phyloP scores from a whole-genome alignment of 306 rosid species.

The Vachellia collinsii region DNA sequence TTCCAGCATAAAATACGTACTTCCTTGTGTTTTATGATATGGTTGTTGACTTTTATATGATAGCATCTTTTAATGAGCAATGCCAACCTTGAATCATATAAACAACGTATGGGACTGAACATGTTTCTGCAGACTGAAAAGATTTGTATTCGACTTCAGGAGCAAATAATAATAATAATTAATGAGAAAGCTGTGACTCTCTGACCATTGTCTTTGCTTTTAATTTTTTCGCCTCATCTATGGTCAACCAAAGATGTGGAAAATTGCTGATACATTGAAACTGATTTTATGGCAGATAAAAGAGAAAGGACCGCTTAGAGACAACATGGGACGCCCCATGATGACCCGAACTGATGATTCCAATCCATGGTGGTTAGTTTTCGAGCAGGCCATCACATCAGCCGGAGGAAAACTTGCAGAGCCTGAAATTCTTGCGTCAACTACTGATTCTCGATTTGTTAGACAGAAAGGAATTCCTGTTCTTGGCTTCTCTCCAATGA shows the following conservation, averaged over 20 bases:
- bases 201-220: not conserved
- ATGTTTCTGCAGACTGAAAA: not conserved
- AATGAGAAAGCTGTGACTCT: not conserved
- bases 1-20: not conserved
- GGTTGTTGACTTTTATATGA: not conserved
- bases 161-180: too few relatives aligned
- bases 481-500: constrained; percentile 91
- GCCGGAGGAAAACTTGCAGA: constrained; percentile 77
- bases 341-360: constrained; percentile 70
- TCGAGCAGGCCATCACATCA: constrained; percentile 66
- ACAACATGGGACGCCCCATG: constrained; percentile 67
- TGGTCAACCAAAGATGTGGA: constrained; percentile 28
- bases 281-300: constrained; percentile 50
- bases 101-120: not conserved
- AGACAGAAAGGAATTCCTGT: constrained; percentile 79
- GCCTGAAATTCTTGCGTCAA: constrained; percentile 86
- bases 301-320: constrained; percentile 68
- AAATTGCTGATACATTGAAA: not conserved
- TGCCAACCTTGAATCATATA: not conserved
- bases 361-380: constrained; percentile 92
- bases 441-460: constrained; percentile 73
- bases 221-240: not conserved
- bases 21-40: not conserved
- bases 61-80: not conserved
- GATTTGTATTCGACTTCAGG: too few relatives aligned